Base-by-base conservation (phyloP, 148 eudicot genomes). In the Chenopodium album region DNA sequence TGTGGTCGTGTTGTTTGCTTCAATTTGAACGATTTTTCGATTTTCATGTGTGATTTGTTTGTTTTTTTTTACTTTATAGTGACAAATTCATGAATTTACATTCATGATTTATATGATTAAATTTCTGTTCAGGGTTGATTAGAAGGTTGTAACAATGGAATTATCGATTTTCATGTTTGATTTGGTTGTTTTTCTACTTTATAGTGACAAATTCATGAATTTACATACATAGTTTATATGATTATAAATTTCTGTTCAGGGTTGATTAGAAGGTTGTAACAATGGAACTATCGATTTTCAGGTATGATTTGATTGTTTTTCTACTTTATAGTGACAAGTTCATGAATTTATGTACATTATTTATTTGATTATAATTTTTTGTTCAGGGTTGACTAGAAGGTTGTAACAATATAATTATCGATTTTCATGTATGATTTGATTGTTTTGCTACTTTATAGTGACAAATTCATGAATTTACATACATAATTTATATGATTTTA, bases 131-230 rank as follows among this genome's bases (percentile, higher is more conserved):
- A 78, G 87, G 84, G 12, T 67, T 78, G 76, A 56, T 1, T 69
- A 67, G 65, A 75, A 76, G 48, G 0, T 67, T 37, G 67, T 71
- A 79, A 85, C 72, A 66, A 93, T 93, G 98, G 96, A 34, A 34
- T 34, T 34, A 3, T 34, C 37, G 37, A 34, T 34, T 2, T 0
- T 34, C 37, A 34, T 23, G 23, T 23, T 23, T 19, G 63, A 14
- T 17, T 19, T 56, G 62, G 0, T 17, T 56, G 0, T 10, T 17
- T 56, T 56, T 19, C 22, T 16, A 59, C 19, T 59, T 20, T 59
- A 13, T 59, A 59, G 5, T 14, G 22, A 19, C 17, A 14, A 14
- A 14, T 59, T 59, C 8, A 3, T 59, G 4, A 11, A 50, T 11
- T 50, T 50, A 50, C 22, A 0, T 14, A 41, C 1, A 41, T 41